Evolutionary conservation across 2,329 filamentous ascomycete genomes (phyloP).

Genomic region (Paraconiothyrium sp.): DNA sequence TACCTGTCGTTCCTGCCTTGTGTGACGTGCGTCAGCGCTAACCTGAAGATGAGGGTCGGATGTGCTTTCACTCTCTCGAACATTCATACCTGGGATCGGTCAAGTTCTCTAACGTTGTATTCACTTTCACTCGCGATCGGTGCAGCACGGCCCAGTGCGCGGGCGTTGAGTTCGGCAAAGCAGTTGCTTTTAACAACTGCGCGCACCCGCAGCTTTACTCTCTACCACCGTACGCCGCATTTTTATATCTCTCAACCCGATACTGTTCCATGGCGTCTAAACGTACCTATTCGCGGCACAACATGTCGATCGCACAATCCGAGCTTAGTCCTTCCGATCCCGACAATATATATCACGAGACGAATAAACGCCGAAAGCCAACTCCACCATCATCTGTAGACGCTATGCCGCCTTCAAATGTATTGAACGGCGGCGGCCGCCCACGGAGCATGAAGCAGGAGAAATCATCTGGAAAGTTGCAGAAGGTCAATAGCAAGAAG

Average conservation of each 20-base stretch:
- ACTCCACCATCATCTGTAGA: background rate
- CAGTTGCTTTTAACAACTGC: background rate
- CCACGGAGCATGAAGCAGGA: constrained; percentile 12
- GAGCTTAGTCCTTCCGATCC: background rate
- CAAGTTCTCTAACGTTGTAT: background rate
- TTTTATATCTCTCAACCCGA: background rate
- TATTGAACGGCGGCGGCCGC: constrained; percentile 2
- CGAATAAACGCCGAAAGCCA: constrained; percentile 2
- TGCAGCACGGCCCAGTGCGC: background rate
- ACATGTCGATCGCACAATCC: constrained; percentile 2
- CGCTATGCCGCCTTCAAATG: background rate
- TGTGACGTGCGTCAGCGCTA: background rate
- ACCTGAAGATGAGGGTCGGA: too few species aligned
- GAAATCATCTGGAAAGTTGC: constrained; percentile 15
- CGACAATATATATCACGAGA: background rate
- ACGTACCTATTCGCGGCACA: constrained; percentile 13
- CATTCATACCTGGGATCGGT: background rate
- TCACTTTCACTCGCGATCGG: background rate
- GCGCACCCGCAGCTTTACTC: background rate
- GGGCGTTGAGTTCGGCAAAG: too few species aligned
- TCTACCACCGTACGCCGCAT: background rate
- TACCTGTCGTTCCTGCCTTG: background rate
- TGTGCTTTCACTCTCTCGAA: too few species aligned
- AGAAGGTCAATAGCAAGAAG: constrained; percentile 14
- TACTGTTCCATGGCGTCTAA: constrained; percentile 9